Evolutionary conservation across 352 stramenopile genomes (phyloP).

Genomic region (Phytopythium mirpurense): DNA sequence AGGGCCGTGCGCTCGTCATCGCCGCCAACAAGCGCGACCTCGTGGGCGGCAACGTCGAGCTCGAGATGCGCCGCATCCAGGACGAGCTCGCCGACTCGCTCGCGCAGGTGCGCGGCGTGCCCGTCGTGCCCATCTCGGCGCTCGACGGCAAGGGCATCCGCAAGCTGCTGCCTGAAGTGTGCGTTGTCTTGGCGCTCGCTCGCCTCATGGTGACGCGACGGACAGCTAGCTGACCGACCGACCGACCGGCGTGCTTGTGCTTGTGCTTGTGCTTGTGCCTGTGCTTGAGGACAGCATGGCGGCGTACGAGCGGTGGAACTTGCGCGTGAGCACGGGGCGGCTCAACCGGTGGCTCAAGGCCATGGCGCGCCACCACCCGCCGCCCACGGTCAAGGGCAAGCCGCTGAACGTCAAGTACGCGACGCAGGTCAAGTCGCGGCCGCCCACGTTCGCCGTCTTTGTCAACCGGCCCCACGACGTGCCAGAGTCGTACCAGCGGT

Average conservation of each 20-base stretch:
- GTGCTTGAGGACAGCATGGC: constrained; percentile 33
- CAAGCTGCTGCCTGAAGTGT: constrained; percentile 74
- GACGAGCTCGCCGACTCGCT: constrained; percentile 67
- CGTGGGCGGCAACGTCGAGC: constrained; percentile 33
- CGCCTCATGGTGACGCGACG: too few species aligned
- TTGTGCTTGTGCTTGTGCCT: background rate
- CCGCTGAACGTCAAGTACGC: constrained; percentile 86
- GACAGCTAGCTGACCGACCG: too few species aligned
- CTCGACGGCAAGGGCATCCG: constrained; percentile 71
- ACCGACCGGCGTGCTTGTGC: too few species aligned
- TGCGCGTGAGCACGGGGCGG: constrained; percentile 66
- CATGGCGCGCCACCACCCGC: constrained; percentile 78
- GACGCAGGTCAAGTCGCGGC: constrained; percentile 78
- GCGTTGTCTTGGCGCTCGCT: constrained; percentile 7
- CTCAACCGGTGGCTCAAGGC: constrained; percentile 83
- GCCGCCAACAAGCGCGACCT: constrained; percentile 80
- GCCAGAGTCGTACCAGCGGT: constrained; percentile 71
- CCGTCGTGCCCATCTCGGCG: constrained; percentile 74
- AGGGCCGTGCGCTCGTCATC: constrained; percentile 69
- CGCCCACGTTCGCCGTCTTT: constrained; percentile 79
- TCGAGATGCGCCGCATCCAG: constrained; percentile 62
- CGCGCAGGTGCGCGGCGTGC: constrained; percentile 70
- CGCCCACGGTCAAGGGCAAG: constrained; percentile 79
- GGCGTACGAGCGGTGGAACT: constrained; percentile 77
- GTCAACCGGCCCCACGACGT: constrained; percentile 76